These are phyloP conservation scores for Hanseniaspora lachancei DNA, from an alignment of 805 yeast species.

Conservation along the genomic window DNA sequence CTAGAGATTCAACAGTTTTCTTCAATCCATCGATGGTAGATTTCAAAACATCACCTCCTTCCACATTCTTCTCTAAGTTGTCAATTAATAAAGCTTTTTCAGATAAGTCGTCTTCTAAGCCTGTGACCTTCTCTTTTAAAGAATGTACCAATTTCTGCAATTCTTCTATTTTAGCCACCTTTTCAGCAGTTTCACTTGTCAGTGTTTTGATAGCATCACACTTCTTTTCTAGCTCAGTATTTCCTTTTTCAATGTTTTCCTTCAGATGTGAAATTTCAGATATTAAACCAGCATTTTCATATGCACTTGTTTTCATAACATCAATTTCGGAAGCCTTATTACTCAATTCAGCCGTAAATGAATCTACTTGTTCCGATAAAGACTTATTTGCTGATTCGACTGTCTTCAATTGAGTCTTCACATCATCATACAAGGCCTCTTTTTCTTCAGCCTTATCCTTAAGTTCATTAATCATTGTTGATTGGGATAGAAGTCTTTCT, in stretches of 20 bases:
- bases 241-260: neutral
- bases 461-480: conserved; percentile 13
- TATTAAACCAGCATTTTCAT: neutral
- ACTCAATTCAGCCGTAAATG: neutral
- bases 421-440: neutral
- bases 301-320: neutral
- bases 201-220: neutral
- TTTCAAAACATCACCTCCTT: neutral
- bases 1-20: conserved; percentile 6
- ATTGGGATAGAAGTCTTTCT: conserved; percentile 14
- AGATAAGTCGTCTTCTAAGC: neutral
- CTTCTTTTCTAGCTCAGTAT: neutral
- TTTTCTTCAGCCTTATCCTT: neutral
- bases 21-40: neutral
- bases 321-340: neutral
- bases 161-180: conserved; percentile 12
- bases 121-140: neutral
- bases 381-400: neutral
- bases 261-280: neutral
- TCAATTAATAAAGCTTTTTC: neutral
- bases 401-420: neutral
- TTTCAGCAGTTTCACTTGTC: neutral
- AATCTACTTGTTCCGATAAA: neutral
- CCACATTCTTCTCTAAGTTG: neutral
- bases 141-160: neutral